Conservation (phyloP, 805 yeast species). For the Candida vartiovaarae region DNA sequence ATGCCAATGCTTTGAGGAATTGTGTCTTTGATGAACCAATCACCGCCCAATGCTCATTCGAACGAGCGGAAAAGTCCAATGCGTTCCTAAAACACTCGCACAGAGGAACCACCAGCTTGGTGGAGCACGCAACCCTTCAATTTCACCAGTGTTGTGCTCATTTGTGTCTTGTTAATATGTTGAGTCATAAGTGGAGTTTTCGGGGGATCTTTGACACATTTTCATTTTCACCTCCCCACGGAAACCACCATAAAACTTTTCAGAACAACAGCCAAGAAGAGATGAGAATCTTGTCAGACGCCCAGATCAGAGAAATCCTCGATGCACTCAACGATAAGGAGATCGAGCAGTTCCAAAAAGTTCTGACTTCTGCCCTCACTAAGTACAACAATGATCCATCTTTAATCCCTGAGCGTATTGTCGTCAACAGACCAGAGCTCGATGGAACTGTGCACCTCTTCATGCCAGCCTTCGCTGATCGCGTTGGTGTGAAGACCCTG, state of each 20-base stretch:
- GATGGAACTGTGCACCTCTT: slow-evolving; percentile 41
- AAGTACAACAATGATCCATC: slow-evolving; percentile 37
- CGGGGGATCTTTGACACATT: too few relatives aligned
- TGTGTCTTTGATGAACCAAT: slow-evolving; percentile 49
- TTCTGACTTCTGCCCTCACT: slow-evolving; percentile 30
- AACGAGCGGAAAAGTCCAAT: slow-evolving; percentile 31
- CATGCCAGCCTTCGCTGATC: slow-evolving; percentile 57
- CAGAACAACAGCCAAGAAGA: too few relatives aligned
- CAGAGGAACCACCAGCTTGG: slow-evolving; percentile 2
- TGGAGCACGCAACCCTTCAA: slow-evolving; percentile 16
- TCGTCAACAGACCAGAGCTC: slow-evolving; percentile 30
- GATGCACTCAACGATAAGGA: slow-evolving; percentile 20
- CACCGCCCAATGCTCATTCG: slow-evolving; percentile 44
- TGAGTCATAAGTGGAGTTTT: too few relatives aligned
- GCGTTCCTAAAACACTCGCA: slow-evolving; percentile 34
- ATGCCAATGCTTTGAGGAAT: slow-evolving; percentile 50
- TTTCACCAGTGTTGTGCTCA: slow-evolving; percentile 7
- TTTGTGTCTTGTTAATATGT: too few relatives aligned
- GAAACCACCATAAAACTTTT: too few relatives aligned
- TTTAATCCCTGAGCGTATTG: slow-evolving; percentile 49
- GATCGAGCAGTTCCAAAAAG: slow-evolving; percentile 29
- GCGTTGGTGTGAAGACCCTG: slow-evolving; percentile 53
- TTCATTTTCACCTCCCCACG: too few relatives aligned
- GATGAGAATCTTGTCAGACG: slow-evolving; percentile 31
- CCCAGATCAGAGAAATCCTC: slow-evolving; percentile 25